A percentile compares a stretch with the other conserved stretches of the same genome.
These are phyloP conservation scores for Phytopythium cucurbitacearum DNA, from an alignment of 352 stramenopile genomes.

Conservation along the genomic window DNA sequence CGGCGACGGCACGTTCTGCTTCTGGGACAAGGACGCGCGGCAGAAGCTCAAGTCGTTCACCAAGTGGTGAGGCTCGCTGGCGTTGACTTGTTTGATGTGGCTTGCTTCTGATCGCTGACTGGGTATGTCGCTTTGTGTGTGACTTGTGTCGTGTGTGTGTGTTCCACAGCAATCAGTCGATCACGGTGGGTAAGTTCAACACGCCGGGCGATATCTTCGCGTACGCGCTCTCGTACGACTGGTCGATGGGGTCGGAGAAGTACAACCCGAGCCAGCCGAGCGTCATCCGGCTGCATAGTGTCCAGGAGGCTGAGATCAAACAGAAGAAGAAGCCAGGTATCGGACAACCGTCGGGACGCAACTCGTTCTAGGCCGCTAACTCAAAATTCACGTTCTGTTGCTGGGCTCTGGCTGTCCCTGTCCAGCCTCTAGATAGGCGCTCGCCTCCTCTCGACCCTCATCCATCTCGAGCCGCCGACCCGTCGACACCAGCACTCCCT, in stretches of 20 bases:
- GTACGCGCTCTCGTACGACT: conserved; percentile 97
- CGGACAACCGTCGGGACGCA: conserved; percentile 24
- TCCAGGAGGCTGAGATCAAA: conserved; percentile 93
- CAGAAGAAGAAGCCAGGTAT: conserved; percentile 91
- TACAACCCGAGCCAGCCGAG: conserved; percentile 86
- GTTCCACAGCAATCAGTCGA: conserved; percentile 73
- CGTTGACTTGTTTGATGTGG: not conserved
- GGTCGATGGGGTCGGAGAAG: conserved; percentile 91
- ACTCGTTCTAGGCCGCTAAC: conserved; percentile 30
- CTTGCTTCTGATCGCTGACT: not conserved
- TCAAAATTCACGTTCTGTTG: not conserved
- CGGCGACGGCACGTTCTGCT: conserved; percentile 94
- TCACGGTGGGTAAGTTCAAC: conserved; percentile 92
- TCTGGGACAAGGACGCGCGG: conserved; percentile 98
- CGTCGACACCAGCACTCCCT: not conserved
- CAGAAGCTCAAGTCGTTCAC: conserved; percentile 93
- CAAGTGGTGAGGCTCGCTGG: conserved; percentile 43
- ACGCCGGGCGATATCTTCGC: conserved; percentile 92
- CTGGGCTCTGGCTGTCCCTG: no score
- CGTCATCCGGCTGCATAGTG: conserved; percentile 92
- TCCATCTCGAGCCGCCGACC: no score
- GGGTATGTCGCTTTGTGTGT: not conserved
- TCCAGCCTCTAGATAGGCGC: no score
- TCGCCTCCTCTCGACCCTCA: no score
- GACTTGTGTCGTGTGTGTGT: conserved; percentile 7